These are phyloP conservation scores for Alternaria sp. DNA, from an alignment of 2,329 filamentous ascomycete species.

Conservation along the genomic window DNA sequence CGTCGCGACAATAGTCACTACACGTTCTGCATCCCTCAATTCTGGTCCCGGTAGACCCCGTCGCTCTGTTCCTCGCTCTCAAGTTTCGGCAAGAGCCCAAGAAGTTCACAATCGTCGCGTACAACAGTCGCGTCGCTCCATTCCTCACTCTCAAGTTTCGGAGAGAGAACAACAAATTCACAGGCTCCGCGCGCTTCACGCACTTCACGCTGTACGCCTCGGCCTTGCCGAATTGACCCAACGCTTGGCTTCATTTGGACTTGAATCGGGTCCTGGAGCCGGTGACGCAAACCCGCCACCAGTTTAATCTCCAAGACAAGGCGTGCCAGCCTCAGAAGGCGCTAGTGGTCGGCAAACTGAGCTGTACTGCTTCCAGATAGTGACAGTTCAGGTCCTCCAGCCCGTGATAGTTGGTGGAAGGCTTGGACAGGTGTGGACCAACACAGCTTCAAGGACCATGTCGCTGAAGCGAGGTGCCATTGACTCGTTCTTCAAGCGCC, in stretches of 20 bases:
- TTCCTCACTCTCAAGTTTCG: neutral
- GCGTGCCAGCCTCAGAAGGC: neutral
- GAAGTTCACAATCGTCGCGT: neutral
- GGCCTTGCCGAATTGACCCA: too few species aligned
- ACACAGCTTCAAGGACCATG: neutral
- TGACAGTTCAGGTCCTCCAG: neutral
- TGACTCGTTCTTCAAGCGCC: constrained; percentile 70
- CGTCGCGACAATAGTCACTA: neutral
- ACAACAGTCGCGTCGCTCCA: neutral
- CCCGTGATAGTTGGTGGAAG: neutral
- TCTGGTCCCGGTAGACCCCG: neutral
- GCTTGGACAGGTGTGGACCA: neutral
- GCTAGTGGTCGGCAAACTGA: neutral
- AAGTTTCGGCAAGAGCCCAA: neutral
- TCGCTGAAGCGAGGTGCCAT: constrained; percentile 65
- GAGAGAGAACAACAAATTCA: neutral
- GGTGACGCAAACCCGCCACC: neutral
- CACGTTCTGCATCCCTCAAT: neutral
- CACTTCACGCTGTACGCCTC: neutral
- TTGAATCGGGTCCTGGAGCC: too few species aligned
- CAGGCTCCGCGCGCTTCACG: neutral
- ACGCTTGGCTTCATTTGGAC: neutral
- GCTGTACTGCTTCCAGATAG: too few species aligned
- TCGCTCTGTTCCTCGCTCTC: neutral
- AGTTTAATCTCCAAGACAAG: neutral